These are phyloP conservation scores for Zasmidium cellare DNA, from an alignment of 2,329 filamentous ascomycete genomes.

Conservation along the genomic window DNA sequence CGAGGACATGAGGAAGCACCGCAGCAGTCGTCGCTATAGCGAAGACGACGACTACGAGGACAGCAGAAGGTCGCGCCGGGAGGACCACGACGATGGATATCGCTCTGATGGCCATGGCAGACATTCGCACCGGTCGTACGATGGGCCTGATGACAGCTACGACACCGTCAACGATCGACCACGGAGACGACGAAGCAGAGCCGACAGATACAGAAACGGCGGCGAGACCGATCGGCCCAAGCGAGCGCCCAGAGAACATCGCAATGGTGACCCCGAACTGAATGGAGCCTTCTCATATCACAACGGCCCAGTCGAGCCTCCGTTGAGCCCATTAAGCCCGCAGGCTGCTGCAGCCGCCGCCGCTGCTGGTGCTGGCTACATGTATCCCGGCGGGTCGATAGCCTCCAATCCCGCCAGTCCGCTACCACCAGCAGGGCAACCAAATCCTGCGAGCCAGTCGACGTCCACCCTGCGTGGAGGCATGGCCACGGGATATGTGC, in stretches of 20 bases:
- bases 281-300: slow-evolving; percentile 12
- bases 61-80: slow-evolving; percentile 16
- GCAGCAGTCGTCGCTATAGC: slow-evolving; percentile 25
- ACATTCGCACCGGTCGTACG: slow-evolving; percentile 16
- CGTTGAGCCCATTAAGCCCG: slow-evolving; percentile 10
- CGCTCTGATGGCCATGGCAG: slow-evolving; percentile 21
- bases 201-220: slow-evolving; percentile 25
- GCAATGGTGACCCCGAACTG: slow-evolving; percentile 14
- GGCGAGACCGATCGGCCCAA: slow-evolving; percentile 23
- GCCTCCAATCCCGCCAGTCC: background rate
- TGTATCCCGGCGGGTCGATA: background rate
- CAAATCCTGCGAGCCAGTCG: slow-evolving; percentile 14
- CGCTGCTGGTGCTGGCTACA: background rate
- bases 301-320: slow-evolving; percentile 12
- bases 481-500: slow-evolving; percentile 33
- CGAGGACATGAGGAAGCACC: slow-evolving; percentile 17
- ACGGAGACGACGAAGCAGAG: slow-evolving; percentile 22
- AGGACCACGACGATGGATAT: slow-evolving; percentile 22
- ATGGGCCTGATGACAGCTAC: slow-evolving; percentile 26
- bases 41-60: slow-evolving; percentile 28
- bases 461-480: slow-evolving; percentile 23
- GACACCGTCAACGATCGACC: slow-evolving; percentile 27
- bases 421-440: background rate
- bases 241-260: slow-evolving; percentile 15
- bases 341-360: slow-evolving; percentile 4